phyloP scores from a whole-genome alignment of 2,329 filamentous ascomycete genomes.

The Cadophora gregata region DNA sequence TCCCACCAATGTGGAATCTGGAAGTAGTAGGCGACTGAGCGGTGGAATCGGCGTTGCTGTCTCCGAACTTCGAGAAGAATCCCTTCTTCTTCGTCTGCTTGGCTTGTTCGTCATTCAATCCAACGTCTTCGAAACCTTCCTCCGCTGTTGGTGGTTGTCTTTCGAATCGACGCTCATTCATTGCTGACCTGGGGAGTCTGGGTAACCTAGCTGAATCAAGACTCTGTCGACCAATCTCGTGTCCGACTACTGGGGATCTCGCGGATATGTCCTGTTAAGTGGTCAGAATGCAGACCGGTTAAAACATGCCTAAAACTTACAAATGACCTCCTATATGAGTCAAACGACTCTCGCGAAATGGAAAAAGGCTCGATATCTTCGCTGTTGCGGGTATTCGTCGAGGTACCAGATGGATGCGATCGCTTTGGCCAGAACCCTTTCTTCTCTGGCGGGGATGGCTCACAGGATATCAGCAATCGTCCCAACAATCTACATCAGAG shows the following conservation, averaged over 20 bases:
- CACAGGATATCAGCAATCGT: constrained; percentile 41
- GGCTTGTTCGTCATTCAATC: constrained; percentile 76
- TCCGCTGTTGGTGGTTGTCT: constrained; percentile 71
- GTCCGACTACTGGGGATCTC: constrained; percentile 73
- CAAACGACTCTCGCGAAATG: constrained; percentile 95
- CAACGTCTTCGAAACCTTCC: constrained; percentile 89
- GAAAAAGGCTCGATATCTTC: constrained; percentile 91
- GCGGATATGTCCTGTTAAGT: constrained; percentile 83
- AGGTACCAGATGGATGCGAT: constrained; percentile 57
- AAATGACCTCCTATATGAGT: constrained; percentile 94
- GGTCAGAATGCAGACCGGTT: constrained; percentile 18
- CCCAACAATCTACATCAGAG: constrained; percentile 13
- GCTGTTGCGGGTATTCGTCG: constrained; percentile 63
- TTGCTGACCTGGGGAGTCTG: constrained; percentile 65
- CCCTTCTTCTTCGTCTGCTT: constrained; percentile 68
- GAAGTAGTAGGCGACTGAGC: constrained; percentile 53
- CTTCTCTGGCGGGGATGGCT: constrained; percentile 90
- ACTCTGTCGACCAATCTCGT: constrained; percentile 72
- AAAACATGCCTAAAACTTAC: constrained; percentile 57
- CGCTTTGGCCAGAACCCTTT: constrained; percentile 75
- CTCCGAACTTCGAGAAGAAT: constrained; percentile 82
- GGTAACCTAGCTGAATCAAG: constrained; percentile 76
- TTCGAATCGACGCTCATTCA: constrained; percentile 63
- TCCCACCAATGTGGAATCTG: constrained; percentile 70
- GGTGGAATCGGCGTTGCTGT: constrained; percentile 46